Evolutionary conservation across 495 filamentous ascomycete genomes (phyloP).

Genomic region (Aspergillus nanangensis): DNA sequence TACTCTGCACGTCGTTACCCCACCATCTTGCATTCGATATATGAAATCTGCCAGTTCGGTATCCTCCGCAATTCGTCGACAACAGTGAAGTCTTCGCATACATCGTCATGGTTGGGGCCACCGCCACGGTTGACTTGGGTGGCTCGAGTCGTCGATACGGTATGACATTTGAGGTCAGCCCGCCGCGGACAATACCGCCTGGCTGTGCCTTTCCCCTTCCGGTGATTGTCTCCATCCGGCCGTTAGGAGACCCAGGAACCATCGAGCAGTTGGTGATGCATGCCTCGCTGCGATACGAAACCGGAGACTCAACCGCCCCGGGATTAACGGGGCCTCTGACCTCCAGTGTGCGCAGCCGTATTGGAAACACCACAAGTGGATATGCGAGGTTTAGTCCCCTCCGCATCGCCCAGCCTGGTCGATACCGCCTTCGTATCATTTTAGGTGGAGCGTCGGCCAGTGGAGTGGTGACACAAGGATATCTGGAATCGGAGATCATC

Average conservation of each 20-base stretch:
- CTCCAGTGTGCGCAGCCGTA: constrained; percentile 32
- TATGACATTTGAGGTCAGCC: constrained; percentile 30
- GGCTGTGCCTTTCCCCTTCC: constrained; percentile 30
- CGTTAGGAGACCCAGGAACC: constrained; percentile 21
- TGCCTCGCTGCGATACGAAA: constrained; percentile 28
- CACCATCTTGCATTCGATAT: too few relatives aligned
- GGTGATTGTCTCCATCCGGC: constrained; percentile 30
- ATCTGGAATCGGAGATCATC: constrained; percentile 30
- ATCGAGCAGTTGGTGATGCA: constrained; percentile 31
- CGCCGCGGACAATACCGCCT: constrained; percentile 25
- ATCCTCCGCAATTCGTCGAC: too few relatives aligned
- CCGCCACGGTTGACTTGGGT: constrained; percentile 3
- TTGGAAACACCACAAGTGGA: constrained; percentile 31
- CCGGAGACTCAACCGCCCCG: constrained; percentile 17
- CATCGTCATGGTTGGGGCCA: constrained; percentile 20
- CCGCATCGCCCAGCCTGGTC: constrained; percentile 28
- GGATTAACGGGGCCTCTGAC: constrained; percentile 29
- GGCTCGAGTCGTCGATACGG: constrained; percentile 29
- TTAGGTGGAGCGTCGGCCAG: constrained; percentile 25
- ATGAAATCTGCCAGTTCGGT: too few relatives aligned
- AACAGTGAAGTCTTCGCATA: too few relatives aligned
- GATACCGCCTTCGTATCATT: constrained; percentile 35
- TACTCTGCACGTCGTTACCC: too few relatives aligned
- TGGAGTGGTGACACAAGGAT: constrained; percentile 30
- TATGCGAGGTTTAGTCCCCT: constrained; percentile 32